These are phyloP conservation scores for Trypanosoma grayi DNA, from an alignment of 208 protist species.

Conservation along the genomic window DNA sequence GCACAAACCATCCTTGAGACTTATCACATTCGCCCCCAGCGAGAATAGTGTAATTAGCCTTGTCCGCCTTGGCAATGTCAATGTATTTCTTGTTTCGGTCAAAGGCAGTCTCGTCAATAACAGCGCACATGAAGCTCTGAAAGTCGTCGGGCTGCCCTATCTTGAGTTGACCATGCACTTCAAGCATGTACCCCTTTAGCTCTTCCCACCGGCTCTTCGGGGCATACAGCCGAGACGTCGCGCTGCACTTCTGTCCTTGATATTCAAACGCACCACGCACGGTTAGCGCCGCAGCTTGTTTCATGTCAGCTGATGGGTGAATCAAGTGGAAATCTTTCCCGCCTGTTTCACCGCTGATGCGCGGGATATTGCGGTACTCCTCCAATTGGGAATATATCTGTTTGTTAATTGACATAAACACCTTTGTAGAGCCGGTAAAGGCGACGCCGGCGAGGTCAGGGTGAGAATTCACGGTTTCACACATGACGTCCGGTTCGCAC, in stretches of 20 bases:
- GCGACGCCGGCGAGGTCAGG: conserved; percentile 90
- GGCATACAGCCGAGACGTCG: conserved; percentile 90
- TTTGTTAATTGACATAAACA: conserved; percentile 93
- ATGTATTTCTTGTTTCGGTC: conserved; percentile 94
- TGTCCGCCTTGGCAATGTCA: conserved; percentile 87
- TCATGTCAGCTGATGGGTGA: conserved; percentile 90
- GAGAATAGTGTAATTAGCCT: conserved; percentile 64
- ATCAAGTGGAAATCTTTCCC: conserved; percentile 98
- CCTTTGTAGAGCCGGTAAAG: conserved; percentile 96
- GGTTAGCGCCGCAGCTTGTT: conserved; percentile 76
- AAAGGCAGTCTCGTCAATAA: conserved; percentile 95
- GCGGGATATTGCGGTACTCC: conserved; percentile 92
- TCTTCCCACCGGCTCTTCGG: conserved; percentile 89
- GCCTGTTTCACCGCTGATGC: conserved; percentile 96
- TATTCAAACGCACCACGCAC: conserved; percentile 96
- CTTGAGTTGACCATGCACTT: conserved; percentile 87
- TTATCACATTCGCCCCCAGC: conserved; percentile 77
- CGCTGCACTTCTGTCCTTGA: conserved; percentile 97
- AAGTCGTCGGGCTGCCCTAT: conserved; percentile 94
- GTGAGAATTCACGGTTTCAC: conserved; percentile 66
- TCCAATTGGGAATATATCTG: conserved; percentile 89
- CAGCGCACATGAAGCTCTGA: conserved; percentile 92
- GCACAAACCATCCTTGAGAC: conserved; percentile 91
- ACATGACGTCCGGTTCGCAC: conserved; percentile 74
- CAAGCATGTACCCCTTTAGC: conserved; percentile 83